phyloP scores from a whole-genome alignment of 345 rosid species.

The Eucalyptus tenuipes region DNA sequence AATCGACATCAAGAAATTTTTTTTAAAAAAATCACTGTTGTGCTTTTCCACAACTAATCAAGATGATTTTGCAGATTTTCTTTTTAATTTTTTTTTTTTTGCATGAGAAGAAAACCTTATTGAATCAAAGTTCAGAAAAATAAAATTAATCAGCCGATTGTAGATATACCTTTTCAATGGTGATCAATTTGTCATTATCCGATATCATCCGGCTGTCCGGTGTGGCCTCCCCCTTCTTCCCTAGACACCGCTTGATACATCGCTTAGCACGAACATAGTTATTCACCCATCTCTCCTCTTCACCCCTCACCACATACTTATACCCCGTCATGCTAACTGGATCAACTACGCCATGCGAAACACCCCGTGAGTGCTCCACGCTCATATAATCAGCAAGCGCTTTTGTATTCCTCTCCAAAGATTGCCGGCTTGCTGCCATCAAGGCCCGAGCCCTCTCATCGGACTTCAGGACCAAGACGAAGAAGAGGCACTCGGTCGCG shows the following conservation, averaged over 20 bases:
- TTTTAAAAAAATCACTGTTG: rapidly evolving
- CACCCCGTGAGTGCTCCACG: rapidly evolving
- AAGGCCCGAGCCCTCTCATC: not conserved
- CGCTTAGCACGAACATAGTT: not conserved
- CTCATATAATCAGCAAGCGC: not conserved
- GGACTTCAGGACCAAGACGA: not conserved
- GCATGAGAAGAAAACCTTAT: too few species aligned
- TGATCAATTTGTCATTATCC: too few species aligned
- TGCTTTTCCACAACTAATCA: too few species aligned
- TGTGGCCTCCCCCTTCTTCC: not conserved
- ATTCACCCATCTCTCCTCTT: not conserved
- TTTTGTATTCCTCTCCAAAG: not conserved
- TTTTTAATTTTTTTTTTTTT: too few species aligned
- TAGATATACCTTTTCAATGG: too few species aligned
- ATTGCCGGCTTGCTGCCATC: not conserved
- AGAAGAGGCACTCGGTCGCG: not conserved
- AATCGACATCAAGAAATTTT: too few species aligned
- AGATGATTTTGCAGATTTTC: too few species aligned
- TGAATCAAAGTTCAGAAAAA: not conserved
- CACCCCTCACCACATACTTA: not conserved
- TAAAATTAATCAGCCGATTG: too few species aligned
- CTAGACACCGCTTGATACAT: rapidly evolving
- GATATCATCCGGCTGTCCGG: rapidly evolving
- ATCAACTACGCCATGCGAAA: not conserved
- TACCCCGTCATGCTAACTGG: not conserved